Percentiles rank a stretch among this genome's conserved stretches.
Evolutionary conservation across 2,329 filamentous ascomycete genomes (phyloP).

Genomic region (Claviceps pazoutovae): DNA sequence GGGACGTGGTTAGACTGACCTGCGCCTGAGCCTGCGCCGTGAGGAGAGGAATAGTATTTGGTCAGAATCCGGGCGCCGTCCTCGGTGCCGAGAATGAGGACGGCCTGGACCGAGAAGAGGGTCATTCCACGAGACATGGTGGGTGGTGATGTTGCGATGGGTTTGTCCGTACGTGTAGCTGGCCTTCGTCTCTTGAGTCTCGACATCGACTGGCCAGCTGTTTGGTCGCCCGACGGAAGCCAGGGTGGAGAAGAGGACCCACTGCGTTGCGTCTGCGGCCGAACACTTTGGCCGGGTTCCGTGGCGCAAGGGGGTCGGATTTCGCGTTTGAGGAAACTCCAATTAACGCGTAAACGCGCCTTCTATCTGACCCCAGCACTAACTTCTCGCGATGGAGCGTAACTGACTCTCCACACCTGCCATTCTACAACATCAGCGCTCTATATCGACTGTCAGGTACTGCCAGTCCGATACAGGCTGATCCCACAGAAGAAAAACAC

Average conservation of each 20-base stretch:
- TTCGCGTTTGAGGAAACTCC: background rate
- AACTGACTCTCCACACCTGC: background rate
- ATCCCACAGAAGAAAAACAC: slow-evolving; percentile 1
- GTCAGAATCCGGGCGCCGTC: slow-evolving; percentile 85
- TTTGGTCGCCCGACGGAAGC: background rate
- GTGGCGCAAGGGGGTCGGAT: background rate
- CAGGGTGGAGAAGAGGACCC: background rate
- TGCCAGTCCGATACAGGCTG: background rate
- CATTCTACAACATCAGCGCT: background rate
- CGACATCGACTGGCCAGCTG: slow-evolving; percentile 2
- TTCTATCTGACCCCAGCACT: background rate
- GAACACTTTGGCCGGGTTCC: slow-evolving; percentile 2
- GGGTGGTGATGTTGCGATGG: slow-evolving; percentile 7
- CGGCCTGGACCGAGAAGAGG: slow-evolving; percentile 62
- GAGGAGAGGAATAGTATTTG: slow-evolving; percentile 73
- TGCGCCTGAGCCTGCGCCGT: slow-evolving; percentile 28
- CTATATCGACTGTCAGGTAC: background rate
- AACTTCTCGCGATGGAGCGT: no score
- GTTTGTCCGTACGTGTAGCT: slow-evolving; percentile 1
- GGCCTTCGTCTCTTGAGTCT: background rate
- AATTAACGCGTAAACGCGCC: slow-evolving; percentile 5
- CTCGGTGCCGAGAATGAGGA: slow-evolving; percentile 68
- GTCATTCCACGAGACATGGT: slow-evolving; percentile 62
- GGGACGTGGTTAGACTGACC: slow-evolving; percentile 8
- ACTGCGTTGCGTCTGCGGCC: background rate